Evolutionary conservation across 1,284 basidiomycete species (phyloP).

Genomic region (Trametes versicolor): DNA sequence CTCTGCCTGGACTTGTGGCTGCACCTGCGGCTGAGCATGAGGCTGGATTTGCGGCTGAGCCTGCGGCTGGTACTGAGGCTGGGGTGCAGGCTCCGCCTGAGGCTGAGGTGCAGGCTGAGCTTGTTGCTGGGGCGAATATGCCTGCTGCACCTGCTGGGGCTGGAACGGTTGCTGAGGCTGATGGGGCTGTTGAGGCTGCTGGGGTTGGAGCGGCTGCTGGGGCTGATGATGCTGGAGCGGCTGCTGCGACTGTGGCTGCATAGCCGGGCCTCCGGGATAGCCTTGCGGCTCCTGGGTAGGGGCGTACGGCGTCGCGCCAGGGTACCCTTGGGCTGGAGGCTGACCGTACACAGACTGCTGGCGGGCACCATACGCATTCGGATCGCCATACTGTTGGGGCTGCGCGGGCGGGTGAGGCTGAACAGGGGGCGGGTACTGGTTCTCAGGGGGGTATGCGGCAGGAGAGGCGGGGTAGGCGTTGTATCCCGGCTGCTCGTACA

Average conservation of each 20-base stretch:
- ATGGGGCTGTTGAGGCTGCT: slow-evolving; percentile 13
- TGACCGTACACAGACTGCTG: slow-evolving; percentile 38
- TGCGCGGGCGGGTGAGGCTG: slow-evolving; percentile 26
- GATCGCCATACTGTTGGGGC: slow-evolving; percentile 45
- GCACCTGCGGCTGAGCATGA: background rate
- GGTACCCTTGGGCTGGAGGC: slow-evolving; percentile 34
- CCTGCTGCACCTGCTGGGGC: slow-evolving; percentile 15
- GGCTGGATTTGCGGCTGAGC: background rate
- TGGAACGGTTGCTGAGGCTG: slow-evolving; percentile 14
- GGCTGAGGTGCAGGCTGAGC: slow-evolving; percentile 35
- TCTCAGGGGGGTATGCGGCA: slow-evolving; percentile 45
- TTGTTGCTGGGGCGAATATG: slow-evolving; percentile 29
- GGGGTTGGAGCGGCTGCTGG: slow-evolving; percentile 36
- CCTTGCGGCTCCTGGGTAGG: slow-evolving; percentile 29
- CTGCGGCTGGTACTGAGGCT: slow-evolving; percentile 9
- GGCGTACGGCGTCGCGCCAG: slow-evolving; percentile 33
- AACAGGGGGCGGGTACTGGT: slow-evolving; percentile 35
- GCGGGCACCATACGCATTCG: slow-evolving; percentile 49
- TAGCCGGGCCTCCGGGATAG: slow-evolving; percentile 23
- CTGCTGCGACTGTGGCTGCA: slow-evolving; percentile 17
- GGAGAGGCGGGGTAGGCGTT: slow-evolving; percentile 48
- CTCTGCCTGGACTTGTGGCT: slow-evolving; percentile 26
- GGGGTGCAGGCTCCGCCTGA: slow-evolving; percentile 13
- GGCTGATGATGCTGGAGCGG: slow-evolving; percentile 30
- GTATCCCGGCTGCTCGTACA: slow-evolving; percentile 61